Evolutionary conservation across 768 basidiomycete species (phyloP).

Genomic region (Tylopilus plumbeoviolaceoides): DNA sequence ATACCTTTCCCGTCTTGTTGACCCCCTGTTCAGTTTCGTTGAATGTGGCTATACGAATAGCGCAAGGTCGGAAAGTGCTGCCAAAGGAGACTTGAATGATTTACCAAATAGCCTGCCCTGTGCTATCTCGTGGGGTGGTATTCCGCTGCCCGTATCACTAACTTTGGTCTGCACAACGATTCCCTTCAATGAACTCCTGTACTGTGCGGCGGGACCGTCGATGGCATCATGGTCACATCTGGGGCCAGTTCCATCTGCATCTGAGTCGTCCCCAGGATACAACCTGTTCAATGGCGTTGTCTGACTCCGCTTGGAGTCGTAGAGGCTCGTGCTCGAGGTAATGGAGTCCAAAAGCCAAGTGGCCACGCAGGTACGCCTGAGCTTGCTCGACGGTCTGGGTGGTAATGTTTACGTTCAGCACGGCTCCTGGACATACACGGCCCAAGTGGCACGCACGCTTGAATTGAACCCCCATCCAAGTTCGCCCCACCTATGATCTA

Average conservation of each 20-base stretch:
- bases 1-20: too few species aligned
- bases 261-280: too few species aligned
- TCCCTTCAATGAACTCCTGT: constrained; percentile 39
- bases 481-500: constrained; percentile 19
- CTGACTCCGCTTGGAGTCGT: background rate
- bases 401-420: constrained; percentile 4
- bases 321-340: constrained; percentile 54
- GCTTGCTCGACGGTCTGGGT: constrained; percentile 19
- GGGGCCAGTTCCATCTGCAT: too few species aligned
- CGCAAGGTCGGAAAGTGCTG: too few species aligned
- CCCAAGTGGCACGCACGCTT: constrained; percentile 8
- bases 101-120: too few species aligned
- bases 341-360: constrained; percentile 41
- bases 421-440: background rate
- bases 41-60: too few species aligned
- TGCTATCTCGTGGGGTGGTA: constrained; percentile 65
- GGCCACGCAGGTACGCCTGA: constrained; percentile 25
- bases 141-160: constrained; percentile 65
- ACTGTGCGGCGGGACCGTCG: background rate
- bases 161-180: constrained; percentile 86
- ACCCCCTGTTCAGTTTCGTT: too few species aligned
- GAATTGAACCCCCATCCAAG: constrained; percentile 10
- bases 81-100: too few species aligned
- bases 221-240: background rate
- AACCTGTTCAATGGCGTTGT: constrained; percentile 19